Percentiles rank a stretch among this genome's conserved stretches.
Evolutionary conservation across 345 rosid genomes (phyloP).

Genomic region (Anastatica hierochuntica): DNA sequence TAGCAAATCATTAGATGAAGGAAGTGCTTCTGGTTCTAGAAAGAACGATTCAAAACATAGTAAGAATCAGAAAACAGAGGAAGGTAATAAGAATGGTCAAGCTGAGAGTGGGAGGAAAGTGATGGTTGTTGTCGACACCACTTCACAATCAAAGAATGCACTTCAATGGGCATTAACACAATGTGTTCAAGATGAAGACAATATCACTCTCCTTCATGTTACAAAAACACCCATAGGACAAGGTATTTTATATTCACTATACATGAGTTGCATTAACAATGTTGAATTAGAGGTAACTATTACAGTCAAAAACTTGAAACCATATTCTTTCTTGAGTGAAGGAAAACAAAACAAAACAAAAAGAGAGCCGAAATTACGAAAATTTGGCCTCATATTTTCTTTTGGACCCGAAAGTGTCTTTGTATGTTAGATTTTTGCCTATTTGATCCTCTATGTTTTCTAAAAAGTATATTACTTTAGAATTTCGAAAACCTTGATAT

Average conservation of each 20-base stretch:
- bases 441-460: too few species aligned
- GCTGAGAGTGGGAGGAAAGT: constrained; percentile 52
- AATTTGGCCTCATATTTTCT: too few species aligned
- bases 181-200: constrained; percentile 73
- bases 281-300: too few species aligned
- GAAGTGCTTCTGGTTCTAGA: constrained; percentile 26
- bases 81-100: constrained; percentile 18
- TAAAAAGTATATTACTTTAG: too few species aligned
- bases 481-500: too few species aligned
- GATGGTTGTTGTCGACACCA: constrained; percentile 82
- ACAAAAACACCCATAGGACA: constrained; percentile 27
- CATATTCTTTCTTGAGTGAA: too few species aligned
- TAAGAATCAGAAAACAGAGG: constrained; percentile 25
- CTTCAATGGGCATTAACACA: constrained; percentile 94
- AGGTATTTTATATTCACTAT: constrained; percentile 31
- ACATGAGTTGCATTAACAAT: neutral
- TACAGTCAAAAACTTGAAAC: too few species aligned
- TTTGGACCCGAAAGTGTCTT: too few species aligned
- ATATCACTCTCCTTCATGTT: constrained; percentile 61
- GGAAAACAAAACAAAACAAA: too few species aligned
- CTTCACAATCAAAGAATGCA: constrained; percentile 78
- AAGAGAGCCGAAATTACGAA: too few species aligned
- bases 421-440: too few species aligned
- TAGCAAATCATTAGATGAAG: constrained; percentile 31
- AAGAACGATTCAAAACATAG: constrained; percentile 3